These are phyloP conservation scores for Blastobotrys persicus DNA, from an alignment of 1,139 yeast genomes.

Conservation along the genomic window DNA sequence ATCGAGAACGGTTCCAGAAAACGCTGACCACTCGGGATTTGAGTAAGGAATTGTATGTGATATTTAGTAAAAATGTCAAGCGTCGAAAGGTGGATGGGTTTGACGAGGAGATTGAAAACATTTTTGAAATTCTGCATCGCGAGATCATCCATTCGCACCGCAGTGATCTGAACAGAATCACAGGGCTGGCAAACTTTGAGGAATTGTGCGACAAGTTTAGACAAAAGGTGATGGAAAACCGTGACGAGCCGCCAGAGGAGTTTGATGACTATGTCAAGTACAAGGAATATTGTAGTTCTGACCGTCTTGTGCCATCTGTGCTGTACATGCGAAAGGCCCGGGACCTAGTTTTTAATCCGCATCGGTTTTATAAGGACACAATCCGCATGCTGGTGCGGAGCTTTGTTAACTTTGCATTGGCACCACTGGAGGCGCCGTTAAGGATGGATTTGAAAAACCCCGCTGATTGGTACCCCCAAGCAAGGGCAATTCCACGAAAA, in stretches of 20 bases:
- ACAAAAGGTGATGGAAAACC: not conserved
- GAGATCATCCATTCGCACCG: not conserved
- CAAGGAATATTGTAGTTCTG: conserved; percentile 12
- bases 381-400: conserved; percentile 1
- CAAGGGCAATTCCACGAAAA: conserved; percentile 75
- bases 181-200: not conserved
- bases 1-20: not conserved
- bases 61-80: not conserved
- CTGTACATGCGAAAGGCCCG: conserved; percentile 2
- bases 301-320: not conserved
- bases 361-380: conserved; percentile 9
- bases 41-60: not conserved
- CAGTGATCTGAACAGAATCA: not conserved
- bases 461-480: conserved; percentile 84
- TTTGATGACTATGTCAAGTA: conserved; percentile 12
- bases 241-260: not conserved
- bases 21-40: not conserved
- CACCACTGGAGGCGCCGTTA: not conserved
- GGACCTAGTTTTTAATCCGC: not conserved
- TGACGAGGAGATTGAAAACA: conserved; percentile 2
- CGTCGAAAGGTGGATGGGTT: not conserved
- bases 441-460: conserved; percentile 42
- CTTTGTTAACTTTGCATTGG: conserved; percentile 4
- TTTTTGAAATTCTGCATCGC: conserved; percentile 4
- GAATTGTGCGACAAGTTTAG: not conserved